phyloP scores from a whole-genome alignment of 1,284 basidiomycete genomes.

The Sporisorium iseilematis-ciliati region DNA sequence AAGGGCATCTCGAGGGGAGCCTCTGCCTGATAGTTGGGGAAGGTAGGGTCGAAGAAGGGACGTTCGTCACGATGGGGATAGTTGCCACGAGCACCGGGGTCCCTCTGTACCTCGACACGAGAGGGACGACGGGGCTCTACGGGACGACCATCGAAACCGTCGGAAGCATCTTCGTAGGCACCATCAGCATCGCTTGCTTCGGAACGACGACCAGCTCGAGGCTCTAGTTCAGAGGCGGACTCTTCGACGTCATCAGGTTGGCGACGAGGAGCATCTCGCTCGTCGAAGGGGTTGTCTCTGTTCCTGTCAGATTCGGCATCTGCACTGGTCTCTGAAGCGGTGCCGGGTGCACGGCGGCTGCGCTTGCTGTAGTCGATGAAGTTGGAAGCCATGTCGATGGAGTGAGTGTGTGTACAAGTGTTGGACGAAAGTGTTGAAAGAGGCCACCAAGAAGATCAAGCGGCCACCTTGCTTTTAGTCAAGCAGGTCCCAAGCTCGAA shows the following conservation, averaged over 20 bases:
- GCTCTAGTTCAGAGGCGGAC: slow-evolving; percentile 4
- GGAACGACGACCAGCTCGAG: slow-evolving; percentile 17
- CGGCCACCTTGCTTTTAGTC: slow-evolving; percentile 21
- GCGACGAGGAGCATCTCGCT: slow-evolving; percentile 7
- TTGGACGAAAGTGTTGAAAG: not conserved
- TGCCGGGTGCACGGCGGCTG: slow-evolving; percentile 17
- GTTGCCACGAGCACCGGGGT: slow-evolving; percentile 15
- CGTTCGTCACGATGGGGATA: slow-evolving; percentile 33
- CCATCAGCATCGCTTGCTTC: slow-evolving; percentile 10
- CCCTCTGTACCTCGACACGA: slow-evolving; percentile 39
- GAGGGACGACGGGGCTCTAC: slow-evolving; percentile 23
- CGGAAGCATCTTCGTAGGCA: slow-evolving; percentile 24
- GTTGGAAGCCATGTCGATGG: slow-evolving; percentile 25
- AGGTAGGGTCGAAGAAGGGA: slow-evolving; percentile 60
- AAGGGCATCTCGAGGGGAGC: slow-evolving; percentile 63
- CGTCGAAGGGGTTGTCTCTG: slow-evolving; percentile 22
- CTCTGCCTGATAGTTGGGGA: slow-evolving; percentile 52
- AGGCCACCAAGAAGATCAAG: slow-evolving; percentile 1
- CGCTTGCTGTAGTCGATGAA: slow-evolving; percentile 59
- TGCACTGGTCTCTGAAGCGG: slow-evolving; percentile 35
- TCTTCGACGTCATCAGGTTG: not conserved
- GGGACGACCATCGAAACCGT: slow-evolving; percentile 13
- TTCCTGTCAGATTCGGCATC: slow-evolving; percentile 8
- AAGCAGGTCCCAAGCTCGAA: slow-evolving; percentile 33
- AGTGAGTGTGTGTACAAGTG: not conserved